Conservation (phyloP, 345 rosid species). For the Atalantia buxifolia region DNA sequence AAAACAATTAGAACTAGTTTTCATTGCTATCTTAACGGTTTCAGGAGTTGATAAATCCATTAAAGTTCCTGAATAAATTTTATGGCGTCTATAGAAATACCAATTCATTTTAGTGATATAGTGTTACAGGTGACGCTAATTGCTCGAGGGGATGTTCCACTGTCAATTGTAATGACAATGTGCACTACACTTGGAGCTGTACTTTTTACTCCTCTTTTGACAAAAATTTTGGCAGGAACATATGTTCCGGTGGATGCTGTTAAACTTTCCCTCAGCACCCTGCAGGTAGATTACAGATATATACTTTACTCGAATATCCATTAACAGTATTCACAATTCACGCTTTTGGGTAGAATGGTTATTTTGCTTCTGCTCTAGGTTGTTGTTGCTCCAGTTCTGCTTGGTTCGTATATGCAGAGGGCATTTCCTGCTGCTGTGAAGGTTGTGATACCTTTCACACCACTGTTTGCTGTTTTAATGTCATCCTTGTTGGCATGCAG, state of each 20-base stretch:
- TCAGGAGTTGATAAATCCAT: not conserved
- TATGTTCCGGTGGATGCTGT: slow-evolving; percentile 62
- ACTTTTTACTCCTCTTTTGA: slow-evolving; percentile 58
- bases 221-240: slow-evolving; percentile 55
- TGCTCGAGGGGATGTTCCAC: slow-evolving; percentile 67
- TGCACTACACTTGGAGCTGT: slow-evolving; percentile 65
- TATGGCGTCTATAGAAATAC: not conserved
- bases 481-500: slow-evolving; percentile 67
- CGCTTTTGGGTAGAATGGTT: not conserved
- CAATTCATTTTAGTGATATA: slow-evolving; percentile 26
- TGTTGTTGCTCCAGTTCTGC: slow-evolving; percentile 57
- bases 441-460: slow-evolving; percentile 50
- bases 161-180: slow-evolving; percentile 58
- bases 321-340: not conserved
- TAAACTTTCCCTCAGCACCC: slow-evolving; percentile 61
- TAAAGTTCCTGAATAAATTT: not conserved
- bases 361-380: slow-evolving; percentile 32
- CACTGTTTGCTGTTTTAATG: slow-evolving; percentile 53
- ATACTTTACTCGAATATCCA: not conserved
- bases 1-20: not conserved
- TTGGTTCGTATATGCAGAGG: slow-evolving; percentile 56
- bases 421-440: slow-evolving; percentile 48
- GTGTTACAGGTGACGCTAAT: slow-evolving; percentile 65
- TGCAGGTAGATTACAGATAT: slow-evolving; percentile 34
- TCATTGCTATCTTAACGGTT: not conserved